These are phyloP conservation scores for Globisporangium takayamanum DNA, from an alignment of 352 stramenopile genomes.

Conservation along the genomic window DNA sequence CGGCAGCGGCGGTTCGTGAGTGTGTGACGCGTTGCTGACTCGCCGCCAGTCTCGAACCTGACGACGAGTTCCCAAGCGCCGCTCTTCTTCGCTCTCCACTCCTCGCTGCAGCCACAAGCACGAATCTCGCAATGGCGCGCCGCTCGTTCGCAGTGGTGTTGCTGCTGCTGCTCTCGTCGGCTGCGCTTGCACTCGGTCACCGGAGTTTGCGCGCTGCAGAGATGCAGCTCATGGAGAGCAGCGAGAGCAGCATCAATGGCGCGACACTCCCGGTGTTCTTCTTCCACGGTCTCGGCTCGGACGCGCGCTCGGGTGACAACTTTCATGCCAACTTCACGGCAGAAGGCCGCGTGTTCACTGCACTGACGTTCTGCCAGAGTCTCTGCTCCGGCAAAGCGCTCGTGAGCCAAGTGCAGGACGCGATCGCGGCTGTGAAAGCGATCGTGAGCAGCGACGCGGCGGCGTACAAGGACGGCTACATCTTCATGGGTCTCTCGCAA, in stretches of 20 bases:
- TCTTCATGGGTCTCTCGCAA: constrained; percentile 28
- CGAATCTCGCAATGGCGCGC: not conserved
- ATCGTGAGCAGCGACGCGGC: constrained; percentile 6
- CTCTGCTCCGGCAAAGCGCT: constrained; percentile 17
- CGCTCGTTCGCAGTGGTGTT: not conserved
- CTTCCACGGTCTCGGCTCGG: constrained; percentile 21
- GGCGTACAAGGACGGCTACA: constrained; percentile 20
- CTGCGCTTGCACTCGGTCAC: not conserved
- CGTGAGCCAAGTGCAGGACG: constrained; percentile 15
- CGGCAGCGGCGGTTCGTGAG: too few species aligned
- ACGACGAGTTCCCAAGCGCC: too few species aligned
- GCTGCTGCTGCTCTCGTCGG: not conserved
- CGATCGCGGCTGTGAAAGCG: constrained; percentile 16
- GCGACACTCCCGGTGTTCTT: constrained; percentile 22
- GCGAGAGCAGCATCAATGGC: not conserved
- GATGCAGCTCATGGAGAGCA: not conserved
- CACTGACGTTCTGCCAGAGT: constrained; percentile 21
- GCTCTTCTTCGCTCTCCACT: not conserved
- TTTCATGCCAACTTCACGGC: constrained; percentile 18
- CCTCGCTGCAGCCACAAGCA: too few species aligned
- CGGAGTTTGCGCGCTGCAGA: not conserved
- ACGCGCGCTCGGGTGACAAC: constrained; percentile 1
- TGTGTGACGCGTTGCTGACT: too few species aligned
- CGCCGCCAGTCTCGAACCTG: too few species aligned
- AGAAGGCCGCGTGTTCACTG: constrained; percentile 13